Percentiles rank a stretch among this genome's conserved stretches.
phyloP scores from a whole-genome alignment of 2,329 filamentous ascomycete genomes.

The Verticillium klebahnii region DNA sequence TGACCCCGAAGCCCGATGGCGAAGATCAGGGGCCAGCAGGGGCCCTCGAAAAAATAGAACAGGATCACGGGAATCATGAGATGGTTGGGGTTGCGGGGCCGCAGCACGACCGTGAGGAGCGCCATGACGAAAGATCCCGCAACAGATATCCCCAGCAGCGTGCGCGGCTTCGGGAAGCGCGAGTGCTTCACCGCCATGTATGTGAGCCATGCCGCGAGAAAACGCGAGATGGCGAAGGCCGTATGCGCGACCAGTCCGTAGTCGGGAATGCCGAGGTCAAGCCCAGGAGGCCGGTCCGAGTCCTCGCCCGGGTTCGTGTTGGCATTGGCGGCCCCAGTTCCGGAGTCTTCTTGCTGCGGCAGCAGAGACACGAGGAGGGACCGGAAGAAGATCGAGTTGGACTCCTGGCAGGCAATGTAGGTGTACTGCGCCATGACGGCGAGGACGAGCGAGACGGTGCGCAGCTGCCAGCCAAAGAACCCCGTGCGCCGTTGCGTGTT shows the following conservation, averaged over 20 bases:
- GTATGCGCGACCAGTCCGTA: slow-evolving; percentile 70
- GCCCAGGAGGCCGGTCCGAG: slow-evolving; percentile 33
- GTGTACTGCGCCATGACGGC: slow-evolving; percentile 74
- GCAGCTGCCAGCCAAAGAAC: slow-evolving; percentile 44
- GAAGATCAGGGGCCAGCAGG: slow-evolving; percentile 79
- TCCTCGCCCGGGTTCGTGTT: slow-evolving; percentile 40
- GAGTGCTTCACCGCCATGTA: slow-evolving; percentile 44
- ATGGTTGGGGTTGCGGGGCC: slow-evolving; percentile 39
- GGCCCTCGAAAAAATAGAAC: slow-evolving; percentile 77
- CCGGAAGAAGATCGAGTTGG: slow-evolving; percentile 56
- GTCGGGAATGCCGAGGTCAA: slow-evolving; percentile 53
- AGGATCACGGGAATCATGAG: slow-evolving; percentile 59
- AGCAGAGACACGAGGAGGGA: slow-evolving; percentile 40
- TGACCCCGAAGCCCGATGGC: slow-evolving; percentile 75
- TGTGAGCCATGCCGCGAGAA: slow-evolving; percentile 61
- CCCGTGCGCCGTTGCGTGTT: slow-evolving; percentile 43
- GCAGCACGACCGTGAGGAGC: slow-evolving; percentile 41
- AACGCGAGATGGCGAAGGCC: slow-evolving; percentile 69
- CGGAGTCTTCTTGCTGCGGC: slow-evolving; percentile 19
- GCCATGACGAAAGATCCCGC: slow-evolving; percentile 55
- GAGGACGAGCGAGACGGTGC: slow-evolving; percentile 57
- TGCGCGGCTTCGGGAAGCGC: slow-evolving; percentile 59
- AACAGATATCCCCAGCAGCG: slow-evolving; percentile 62
- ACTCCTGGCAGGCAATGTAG: slow-evolving; percentile 72
- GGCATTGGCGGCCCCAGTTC: slow-evolving; percentile 16